phyloP scores from a whole-genome alignment of 2,329 filamentous ascomycete species.

The Penicillium hesseltinei region DNA sequence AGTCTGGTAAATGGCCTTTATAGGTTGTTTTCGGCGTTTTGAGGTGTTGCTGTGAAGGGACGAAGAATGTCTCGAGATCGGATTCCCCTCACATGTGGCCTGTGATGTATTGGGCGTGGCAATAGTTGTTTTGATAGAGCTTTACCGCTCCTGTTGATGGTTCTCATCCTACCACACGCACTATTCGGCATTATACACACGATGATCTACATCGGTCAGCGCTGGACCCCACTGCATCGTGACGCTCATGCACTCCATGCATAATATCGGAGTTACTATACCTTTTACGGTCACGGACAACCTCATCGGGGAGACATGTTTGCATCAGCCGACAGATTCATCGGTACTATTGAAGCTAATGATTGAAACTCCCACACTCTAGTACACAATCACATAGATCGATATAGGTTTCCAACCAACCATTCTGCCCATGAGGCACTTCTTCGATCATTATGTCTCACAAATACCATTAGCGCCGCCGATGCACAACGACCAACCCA shows the following conservation, averaged over 20 bases:
- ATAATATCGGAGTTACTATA: neutral
- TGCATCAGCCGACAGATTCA: neutral
- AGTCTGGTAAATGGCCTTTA: slow-evolving; percentile 2
- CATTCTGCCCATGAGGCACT: neutral
- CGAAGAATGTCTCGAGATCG: neutral
- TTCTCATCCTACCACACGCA: neutral
- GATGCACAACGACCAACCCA: neutral
- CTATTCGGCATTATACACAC: neutral
- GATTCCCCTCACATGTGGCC: neutral
- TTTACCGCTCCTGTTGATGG: too few relatives aligned
- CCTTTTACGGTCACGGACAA: neutral
- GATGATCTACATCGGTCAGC: neutral
- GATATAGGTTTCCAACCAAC: neutral
- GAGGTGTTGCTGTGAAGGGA: neutral
- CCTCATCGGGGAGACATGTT: neutral
- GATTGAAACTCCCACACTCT: neutral
- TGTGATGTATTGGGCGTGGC: neutral
- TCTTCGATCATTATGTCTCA: slow-evolving; percentile 8
- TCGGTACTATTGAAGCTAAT: neutral
- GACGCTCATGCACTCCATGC: slow-evolving; percentile 3
- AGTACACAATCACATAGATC: neutral
- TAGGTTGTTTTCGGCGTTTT: neutral
- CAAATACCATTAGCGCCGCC: neutral
- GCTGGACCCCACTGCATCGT: neutral
- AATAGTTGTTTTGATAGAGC: neutral